Evolutionary conservation across 352 stramenopile genomes (phyloP).

Genomic region (Globisporangium heterothallicum): DNA sequence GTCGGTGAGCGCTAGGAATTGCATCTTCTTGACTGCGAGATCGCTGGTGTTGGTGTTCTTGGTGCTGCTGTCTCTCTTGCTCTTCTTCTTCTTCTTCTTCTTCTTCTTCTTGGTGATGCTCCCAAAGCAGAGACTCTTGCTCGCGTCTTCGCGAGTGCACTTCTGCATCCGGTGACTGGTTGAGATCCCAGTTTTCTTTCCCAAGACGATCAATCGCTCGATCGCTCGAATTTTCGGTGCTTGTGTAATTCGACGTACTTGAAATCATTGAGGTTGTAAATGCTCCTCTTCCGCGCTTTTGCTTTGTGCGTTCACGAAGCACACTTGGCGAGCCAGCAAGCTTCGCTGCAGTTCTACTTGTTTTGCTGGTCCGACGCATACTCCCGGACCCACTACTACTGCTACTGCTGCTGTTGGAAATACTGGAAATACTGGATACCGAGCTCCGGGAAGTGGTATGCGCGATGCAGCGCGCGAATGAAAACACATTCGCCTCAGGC

Average conservation of each 20-base stretch:
- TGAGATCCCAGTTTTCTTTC: slow-evolving; percentile 8
- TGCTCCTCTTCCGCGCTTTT: slow-evolving; percentile 2
- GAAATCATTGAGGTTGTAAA: slow-evolving; percentile 7
- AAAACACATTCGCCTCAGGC: background rate
- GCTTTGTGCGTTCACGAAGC: background rate
- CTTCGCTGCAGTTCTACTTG: background rate
- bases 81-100: background rate
- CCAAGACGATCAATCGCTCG: background rate
- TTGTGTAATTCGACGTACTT: background rate
- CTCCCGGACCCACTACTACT: background rate
- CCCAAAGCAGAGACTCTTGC: background rate
- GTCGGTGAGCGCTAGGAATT: background rate
- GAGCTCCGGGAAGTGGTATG: background rate
- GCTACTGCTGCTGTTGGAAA: background rate
- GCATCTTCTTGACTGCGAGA: background rate
- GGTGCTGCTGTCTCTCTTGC: background rate
- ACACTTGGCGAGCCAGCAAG: background rate
- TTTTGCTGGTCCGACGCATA: background rate
- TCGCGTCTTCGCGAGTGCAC: background rate
- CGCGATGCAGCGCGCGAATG: slow-evolving; percentile 2
- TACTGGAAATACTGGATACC: background rate
- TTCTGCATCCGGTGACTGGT: slow-evolving; percentile 2
- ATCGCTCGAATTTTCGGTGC: background rate
- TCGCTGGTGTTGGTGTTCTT: background rate
- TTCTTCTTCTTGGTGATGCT: background rate